Evolutionary conservation across 306 rosid genomes (phyloP).

Genomic region (Acacia acuminata): DNA sequence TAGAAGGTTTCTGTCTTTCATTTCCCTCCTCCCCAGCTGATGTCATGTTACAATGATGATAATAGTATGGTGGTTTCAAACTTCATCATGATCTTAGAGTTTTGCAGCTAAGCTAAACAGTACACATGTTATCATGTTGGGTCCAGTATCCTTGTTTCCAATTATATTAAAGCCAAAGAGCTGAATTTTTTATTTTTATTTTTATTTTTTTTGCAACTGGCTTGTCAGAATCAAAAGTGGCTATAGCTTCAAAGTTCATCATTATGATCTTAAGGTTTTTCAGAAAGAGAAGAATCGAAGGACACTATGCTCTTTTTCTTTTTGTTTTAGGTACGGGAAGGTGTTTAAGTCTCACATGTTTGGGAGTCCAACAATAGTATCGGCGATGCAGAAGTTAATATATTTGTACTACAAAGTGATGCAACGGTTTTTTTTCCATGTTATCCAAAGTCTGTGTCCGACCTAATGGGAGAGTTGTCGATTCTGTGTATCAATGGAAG

Average conservation of each 20-base stretch:
- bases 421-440: constrained; percentile 3
- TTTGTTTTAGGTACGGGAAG: neutral
- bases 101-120: neutral
- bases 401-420: constrained; percentile 13
- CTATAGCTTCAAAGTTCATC: neutral
- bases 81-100: neutral
- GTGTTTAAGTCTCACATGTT: constrained; percentile 16
- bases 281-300: neutral
- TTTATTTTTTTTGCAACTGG: neutral
- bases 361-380: constrained; percentile 3
- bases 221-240: neutral
- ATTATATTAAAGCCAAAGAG: neutral
- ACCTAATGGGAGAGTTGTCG: neutral
- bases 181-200: neutral
- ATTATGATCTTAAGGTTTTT: neutral
- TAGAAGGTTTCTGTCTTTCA: too few species aligned
- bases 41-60: neutral
- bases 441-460: constrained; percentile 3
- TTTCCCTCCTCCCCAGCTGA: too few species aligned
- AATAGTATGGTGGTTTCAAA: neutral
- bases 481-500: constrained; percentile 12
- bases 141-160: neutral
- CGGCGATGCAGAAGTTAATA: constrained; percentile 4
- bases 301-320: neutral
- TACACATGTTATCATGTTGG: neutral